Base-by-base conservation (phyloP, 352 stramenopile genomes). In the Pythium biforme region DNA sequence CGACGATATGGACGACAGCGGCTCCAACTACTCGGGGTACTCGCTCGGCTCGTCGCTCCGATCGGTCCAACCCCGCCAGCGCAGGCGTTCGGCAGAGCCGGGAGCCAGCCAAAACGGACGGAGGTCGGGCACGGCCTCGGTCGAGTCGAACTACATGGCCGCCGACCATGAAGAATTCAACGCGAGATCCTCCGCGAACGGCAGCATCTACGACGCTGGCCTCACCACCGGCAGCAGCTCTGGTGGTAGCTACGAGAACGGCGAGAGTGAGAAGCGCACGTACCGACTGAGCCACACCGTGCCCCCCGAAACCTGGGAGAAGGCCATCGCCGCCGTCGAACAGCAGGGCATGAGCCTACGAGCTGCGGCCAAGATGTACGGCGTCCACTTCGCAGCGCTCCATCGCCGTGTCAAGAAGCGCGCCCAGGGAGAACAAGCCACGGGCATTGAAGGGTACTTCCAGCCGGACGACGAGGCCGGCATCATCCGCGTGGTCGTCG, bases 341-440 rank as follows among this genome's bases (percentile, higher is more conserved):
- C 80, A 83, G 33, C 70, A 88, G 48, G 79, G 79, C 19, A 88
- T 89, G 81, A 90, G 81, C 57, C 70, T 90, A 15, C 77, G 81
- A 31, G 79, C 74, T 25, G 77, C 81, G 2, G 81, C 81, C 25
- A 88, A 85, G 43, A 72, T 69, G 4, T 76, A 87, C 52, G 77
- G 76, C 11, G 77, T 89, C 29, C 79, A 88, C 62, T 89, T 89
- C 50, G 79, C 79, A 1, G 79, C 81, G n/a, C 72, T 91, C 17
- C 73, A 89, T 53, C 79, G 81, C 26, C 74, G 77, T 4, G 61
- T 89, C 17, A 91, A 91, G 68, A 91, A 89, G 60, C 76, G 81
- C 3, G 72, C 77, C 72, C 23, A 68, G 80, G 51, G 84, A 78
- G 43, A 77, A 14, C 73, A 59, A 20, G 45, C 73, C 27, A 68